A percentile compares a stretch with the other conserved stretches of the same genome.
Evolutionary conservation across 345 rosid genomes (phyloP).

Genomic region (Rhodamnia argentea): DNA sequence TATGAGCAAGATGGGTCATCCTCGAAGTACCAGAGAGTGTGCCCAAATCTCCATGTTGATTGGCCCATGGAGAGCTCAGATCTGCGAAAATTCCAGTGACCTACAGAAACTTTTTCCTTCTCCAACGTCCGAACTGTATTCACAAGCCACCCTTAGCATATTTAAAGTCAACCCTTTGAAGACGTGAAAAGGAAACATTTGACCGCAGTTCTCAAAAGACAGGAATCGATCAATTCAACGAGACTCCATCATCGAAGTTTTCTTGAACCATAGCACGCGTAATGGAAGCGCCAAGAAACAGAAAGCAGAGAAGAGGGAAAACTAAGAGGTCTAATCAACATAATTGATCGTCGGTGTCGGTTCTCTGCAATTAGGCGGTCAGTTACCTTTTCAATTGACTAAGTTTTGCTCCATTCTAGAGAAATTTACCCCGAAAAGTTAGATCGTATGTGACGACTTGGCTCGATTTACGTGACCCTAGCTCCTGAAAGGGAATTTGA

Average conservation of each 20-base stretch:
- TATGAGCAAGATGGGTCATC: not conserved
- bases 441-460: not conserved
- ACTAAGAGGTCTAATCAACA: not conserved
- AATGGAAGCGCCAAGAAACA: not conserved
- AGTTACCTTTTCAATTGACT: not conserved
- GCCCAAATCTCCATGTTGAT: not conserved
- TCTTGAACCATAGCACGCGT: not conserved
- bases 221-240: not conserved
- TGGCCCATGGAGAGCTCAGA: not conserved
- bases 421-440: not conserved
- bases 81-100: not conserved
- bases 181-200: not conserved
- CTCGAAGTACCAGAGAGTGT: not conserved
- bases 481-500: not conserved
- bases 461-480: not conserved
- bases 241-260: not conserved
- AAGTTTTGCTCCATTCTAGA: not conserved
- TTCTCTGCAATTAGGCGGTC: not conserved
- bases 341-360: not conserved
- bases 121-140: not conserved
- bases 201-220: not conserved
- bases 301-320: not conserved
- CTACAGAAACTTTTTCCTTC: not conserved
- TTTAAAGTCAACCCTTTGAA: not conserved
- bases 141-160: not conserved